These are phyloP conservation scores for Jacaranda mimosifolia DNA, from an alignment of 257 asterid genomes.

Conservation along the genomic window DNA sequence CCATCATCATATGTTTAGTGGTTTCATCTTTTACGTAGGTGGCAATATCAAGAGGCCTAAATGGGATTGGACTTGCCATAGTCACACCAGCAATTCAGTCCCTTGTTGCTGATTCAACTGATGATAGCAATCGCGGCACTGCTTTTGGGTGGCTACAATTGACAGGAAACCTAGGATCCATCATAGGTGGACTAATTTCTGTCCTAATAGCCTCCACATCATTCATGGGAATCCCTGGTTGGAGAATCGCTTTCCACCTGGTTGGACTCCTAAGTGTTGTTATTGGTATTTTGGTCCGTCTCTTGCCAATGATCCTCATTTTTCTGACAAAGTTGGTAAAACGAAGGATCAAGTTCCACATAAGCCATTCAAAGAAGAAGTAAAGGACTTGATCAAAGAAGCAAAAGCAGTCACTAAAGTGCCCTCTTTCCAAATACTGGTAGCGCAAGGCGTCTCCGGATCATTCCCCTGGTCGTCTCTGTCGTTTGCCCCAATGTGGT, in stretches of 20 bases:
- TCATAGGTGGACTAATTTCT: slow-evolving; percentile 72
- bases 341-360: slow-evolving; percentile 45
- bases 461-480: slow-evolving; percentile 82
- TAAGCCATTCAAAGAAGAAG: slow-evolving; percentile 54
- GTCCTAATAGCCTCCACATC: slow-evolving; percentile 71
- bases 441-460: slow-evolving; percentile 85
- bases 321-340: slow-evolving; percentile 45
- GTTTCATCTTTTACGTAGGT: slow-evolving; percentile 53
- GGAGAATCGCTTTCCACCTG: slow-evolving; percentile 88
- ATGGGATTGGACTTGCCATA: slow-evolving; percentile 92
- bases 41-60: slow-evolving; percentile 89
- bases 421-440: slow-evolving; percentile 71
- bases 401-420: slow-evolving; percentile 73
- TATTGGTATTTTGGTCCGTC: slow-evolving; percentile 67
- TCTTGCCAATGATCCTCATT: slow-evolving; percentile 78
- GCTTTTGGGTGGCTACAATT: slow-evolving; percentile 91
- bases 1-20: slow-evolving; percentile 11
- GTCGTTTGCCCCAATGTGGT: slow-evolving; percentile 84
- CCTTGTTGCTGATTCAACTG: slow-evolving; percentile 90
- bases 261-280: slow-evolving; percentile 69
- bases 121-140: slow-evolving; percentile 79
- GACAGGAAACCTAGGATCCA: slow-evolving; percentile 75
- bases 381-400: slow-evolving; percentile 60
- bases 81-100: slow-evolving; percentile 88
- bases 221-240: slow-evolving; percentile 82